These are phyloP conservation scores for Globisporangium iwayamae DNA, from an alignment of 352 stramenopile species.

Conservation along the genomic window DNA sequence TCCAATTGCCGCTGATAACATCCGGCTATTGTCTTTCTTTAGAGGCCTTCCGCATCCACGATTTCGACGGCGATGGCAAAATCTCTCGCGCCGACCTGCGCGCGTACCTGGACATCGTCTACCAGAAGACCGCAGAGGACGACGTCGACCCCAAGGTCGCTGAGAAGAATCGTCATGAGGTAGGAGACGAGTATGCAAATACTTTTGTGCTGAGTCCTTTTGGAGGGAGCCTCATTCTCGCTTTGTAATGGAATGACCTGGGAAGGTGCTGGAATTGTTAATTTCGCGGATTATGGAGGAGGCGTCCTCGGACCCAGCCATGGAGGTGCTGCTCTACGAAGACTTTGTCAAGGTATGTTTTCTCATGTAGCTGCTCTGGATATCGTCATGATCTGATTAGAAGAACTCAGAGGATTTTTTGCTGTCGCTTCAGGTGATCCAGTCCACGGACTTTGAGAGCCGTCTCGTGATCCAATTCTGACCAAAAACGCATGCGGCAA, in stretches of 20 bases:
- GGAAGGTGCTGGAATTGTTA: constrained; percentile 31
- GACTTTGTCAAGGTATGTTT: constrained; percentile 55
- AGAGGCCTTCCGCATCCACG: constrained; percentile 70
- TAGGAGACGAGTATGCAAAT: too few species aligned
- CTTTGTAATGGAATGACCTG: too few species aligned
- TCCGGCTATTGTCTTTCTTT: background rate
- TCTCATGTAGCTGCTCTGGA: background rate
- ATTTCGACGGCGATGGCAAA: constrained; percentile 69
- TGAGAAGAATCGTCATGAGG: constrained; percentile 27
- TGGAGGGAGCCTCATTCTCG: too few species aligned
- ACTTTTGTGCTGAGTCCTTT: too few species aligned
- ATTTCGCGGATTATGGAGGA: constrained; percentile 51
- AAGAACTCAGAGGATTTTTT: background rate
- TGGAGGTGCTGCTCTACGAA: constrained; percentile 49
- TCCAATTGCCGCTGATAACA: background rate
- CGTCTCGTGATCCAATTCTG: constrained; percentile 51
- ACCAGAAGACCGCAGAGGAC: constrained; percentile 27
- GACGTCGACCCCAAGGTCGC: constrained; percentile 12
- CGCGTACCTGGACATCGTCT: constrained; percentile 41
- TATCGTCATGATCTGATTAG: background rate
- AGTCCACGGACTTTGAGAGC: constrained; percentile 62
- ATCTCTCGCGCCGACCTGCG: constrained; percentile 55
- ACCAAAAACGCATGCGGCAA: constrained; percentile 6
- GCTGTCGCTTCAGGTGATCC: constrained; percentile 32
- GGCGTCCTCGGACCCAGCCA: constrained; percentile 38